These are phyloP conservation scores for Aurantiochytrium sp. DNA, from an alignment of 108 stramenopile genomes.

Conservation along the genomic window DNA sequence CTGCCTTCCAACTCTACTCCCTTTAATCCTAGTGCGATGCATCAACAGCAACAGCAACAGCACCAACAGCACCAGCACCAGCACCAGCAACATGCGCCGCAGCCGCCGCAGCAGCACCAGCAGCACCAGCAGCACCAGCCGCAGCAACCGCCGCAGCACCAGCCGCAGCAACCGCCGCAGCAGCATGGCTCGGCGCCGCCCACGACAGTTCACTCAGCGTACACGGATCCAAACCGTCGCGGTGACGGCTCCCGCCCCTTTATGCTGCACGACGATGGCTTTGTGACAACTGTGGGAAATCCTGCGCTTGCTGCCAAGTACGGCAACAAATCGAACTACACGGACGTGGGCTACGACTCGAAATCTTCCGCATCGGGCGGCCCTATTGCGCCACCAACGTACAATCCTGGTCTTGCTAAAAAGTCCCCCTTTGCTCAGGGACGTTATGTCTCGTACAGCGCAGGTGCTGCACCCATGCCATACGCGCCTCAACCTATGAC, in stretches of 20 bases:
- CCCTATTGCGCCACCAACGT: neutral
- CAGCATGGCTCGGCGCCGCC: neutral
- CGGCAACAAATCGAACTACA: constrained; percentile 1
- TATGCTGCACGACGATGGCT: neutral
- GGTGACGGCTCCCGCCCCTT: neutral
- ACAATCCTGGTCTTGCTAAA: neutral
- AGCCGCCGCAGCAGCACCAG: neutral
- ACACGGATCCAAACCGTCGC: neutral
- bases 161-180: neutral
- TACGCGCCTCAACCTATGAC: neutral
- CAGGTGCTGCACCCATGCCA: neutral
- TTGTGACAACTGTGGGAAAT: neutral
- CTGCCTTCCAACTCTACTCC: too few species aligned
- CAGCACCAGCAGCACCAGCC: neutral
- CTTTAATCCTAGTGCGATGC: too few species aligned
- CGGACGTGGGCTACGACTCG: neutral
- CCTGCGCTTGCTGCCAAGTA: neutral
- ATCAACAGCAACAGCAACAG: too few species aligned
- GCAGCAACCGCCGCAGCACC: neutral
- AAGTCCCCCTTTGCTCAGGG: neutral
- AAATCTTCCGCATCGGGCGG: neutral
- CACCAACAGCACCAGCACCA: too few species aligned
- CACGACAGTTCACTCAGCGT: neutral
- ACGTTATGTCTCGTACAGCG: neutral
- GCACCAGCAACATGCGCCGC: neutral